Base-by-base conservation (phyloP, 306 rosid genomes). In the Echinosophora koreensis region DNA sequence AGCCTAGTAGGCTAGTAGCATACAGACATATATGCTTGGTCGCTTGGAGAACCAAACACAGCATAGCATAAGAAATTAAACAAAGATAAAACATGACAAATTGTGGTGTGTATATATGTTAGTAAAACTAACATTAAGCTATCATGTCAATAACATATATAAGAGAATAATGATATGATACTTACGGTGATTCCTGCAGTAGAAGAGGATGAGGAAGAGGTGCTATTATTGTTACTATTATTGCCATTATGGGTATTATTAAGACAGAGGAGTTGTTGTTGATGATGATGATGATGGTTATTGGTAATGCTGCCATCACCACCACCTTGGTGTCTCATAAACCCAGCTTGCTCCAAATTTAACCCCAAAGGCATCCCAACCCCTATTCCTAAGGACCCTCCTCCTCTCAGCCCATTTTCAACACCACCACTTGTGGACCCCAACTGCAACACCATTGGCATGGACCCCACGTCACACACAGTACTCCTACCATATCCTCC, bases 301-400 rank as follows among this genome's bases (percentile, higher is more conserved):
- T n/a, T 64, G 41, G 46, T 78, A 28, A 22, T 68, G 38, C 38
- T 69, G 16, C 16, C 79, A 2, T 90, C 89, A n/a, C 18, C 89
- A n/a, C 18, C 2, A 16, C 66, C 64, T 67, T 86, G 91, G 2
- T 84, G 92, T 8, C 87, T 69, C 10, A 90, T 65, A 68, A 95
- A 95, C 0, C 84, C 74, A 63, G 47, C 77, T 62, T 84, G 98
- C 73, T 95, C 98, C 80, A 90, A 89, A 81, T 92, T 89, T 82
- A 95, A 71, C 6, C 97, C 96, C 80, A 92, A 71, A 22, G 98
- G 97, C 88, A 92, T 84, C n/a, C 85, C 90, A 86, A 87, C 77
- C 44, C 90, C 83, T 28, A 89, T 80, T 7, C 86, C 80, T 6
- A 87, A 49, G 70, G 79, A 55, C 73, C 87, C 50, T 44, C 50